Conservation (phyloP, 2,329 filamentous ascomycete species). For the Lachnellula hyalina region DNA sequence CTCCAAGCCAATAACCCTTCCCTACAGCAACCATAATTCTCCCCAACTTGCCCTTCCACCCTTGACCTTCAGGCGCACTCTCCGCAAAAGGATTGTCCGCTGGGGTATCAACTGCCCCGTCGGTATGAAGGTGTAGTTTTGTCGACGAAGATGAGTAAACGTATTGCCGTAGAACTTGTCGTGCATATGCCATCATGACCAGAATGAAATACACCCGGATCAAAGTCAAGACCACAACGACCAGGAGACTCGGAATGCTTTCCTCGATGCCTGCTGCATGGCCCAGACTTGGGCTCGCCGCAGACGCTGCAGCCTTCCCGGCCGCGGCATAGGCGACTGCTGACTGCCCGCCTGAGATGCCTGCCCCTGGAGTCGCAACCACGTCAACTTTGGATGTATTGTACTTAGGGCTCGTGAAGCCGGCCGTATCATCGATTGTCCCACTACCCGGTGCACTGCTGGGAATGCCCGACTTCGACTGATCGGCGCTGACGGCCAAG, state of each 20-base stretch:
- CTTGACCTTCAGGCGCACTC: conserved; percentile 67
- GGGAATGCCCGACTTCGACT: conserved; percentile 37
- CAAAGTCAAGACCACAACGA: conserved; percentile 69
- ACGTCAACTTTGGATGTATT: conserved; percentile 55
- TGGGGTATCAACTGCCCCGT: conserved; percentile 38
- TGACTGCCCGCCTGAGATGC: conserved; percentile 44
- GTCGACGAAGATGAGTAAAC: conserved; percentile 43
- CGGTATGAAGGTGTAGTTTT: conserved; percentile 30
- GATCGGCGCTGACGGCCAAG: conserved; percentile 50
- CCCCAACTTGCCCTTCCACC: conserved; percentile 75
- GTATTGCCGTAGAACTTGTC: conserved; percentile 68
- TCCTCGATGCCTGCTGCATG: conserved; percentile 61
- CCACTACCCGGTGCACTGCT: conserved; percentile 32
- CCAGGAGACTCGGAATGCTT: conserved; percentile 68
- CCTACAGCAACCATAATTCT: conserved; percentile 70
- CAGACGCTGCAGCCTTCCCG: conserved; percentile 32
- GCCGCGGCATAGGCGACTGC: conserved; percentile 42
- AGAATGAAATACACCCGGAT: conserved; percentile 79
- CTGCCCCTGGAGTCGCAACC: conserved; percentile 41
- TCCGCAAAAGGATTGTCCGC: conserved; percentile 65
- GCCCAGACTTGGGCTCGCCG: conserved; percentile 46
- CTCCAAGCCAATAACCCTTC: conserved; percentile 75
- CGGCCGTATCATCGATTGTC: conserved; percentile 54
- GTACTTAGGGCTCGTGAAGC: conserved; percentile 58
- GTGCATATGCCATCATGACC: conserved; percentile 77